phyloP scores from a whole-genome alignment of 2,329 filamentous ascomycete species.

The Pseudophaeomoniella oleicola region DNA sequence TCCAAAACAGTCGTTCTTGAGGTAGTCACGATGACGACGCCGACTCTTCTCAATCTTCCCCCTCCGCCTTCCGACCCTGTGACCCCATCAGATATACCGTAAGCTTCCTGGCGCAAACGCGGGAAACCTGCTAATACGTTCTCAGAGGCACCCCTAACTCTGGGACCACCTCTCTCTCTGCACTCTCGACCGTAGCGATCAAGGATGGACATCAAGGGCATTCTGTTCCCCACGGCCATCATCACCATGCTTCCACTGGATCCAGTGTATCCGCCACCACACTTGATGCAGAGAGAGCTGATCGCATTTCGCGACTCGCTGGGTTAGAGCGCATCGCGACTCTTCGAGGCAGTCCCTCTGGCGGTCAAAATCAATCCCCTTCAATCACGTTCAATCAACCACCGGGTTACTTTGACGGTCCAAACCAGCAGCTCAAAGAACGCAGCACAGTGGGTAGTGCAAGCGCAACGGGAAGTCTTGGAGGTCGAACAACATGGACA shows the following conservation, averaged over 20 bases:
- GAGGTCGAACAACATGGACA: conserved; percentile 53
- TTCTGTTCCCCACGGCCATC: conserved; percentile 43
- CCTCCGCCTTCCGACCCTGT: conserved; percentile 69
- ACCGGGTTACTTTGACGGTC: conserved; percentile 70
- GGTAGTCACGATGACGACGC: conserved; percentile 26
- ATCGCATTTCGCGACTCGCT: conserved; percentile 86
- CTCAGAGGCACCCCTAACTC: conserved; percentile 80
- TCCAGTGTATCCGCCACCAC: conserved; percentile 51
- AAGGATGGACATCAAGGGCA: conserved; percentile 90
- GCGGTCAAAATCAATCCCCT: conserved; percentile 19
- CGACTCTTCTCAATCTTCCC: conserved; percentile 70
- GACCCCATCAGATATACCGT: conserved; percentile 83
- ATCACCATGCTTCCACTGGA: conserved; percentile 42
- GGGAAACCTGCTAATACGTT: not conserved
- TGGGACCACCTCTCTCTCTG: conserved; percentile 78
- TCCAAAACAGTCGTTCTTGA: too few relatives aligned
- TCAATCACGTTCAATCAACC: conserved; percentile 18
- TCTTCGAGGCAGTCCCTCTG: conserved; percentile 37
- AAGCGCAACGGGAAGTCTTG: conserved; percentile 68
- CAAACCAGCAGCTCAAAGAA: conserved; percentile 55
- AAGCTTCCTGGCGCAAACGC: conserved; percentile 24
- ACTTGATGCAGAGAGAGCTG: conserved; percentile 80
- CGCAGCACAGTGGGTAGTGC: conserved; percentile 81
- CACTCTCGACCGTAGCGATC: conserved; percentile 85
- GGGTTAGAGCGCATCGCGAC: conserved; percentile 80